These are phyloP conservation scores for Colletotrichum tabaci DNA, from an alignment of 2,329 filamentous ascomycete species.

Conservation along the genomic window DNA sequence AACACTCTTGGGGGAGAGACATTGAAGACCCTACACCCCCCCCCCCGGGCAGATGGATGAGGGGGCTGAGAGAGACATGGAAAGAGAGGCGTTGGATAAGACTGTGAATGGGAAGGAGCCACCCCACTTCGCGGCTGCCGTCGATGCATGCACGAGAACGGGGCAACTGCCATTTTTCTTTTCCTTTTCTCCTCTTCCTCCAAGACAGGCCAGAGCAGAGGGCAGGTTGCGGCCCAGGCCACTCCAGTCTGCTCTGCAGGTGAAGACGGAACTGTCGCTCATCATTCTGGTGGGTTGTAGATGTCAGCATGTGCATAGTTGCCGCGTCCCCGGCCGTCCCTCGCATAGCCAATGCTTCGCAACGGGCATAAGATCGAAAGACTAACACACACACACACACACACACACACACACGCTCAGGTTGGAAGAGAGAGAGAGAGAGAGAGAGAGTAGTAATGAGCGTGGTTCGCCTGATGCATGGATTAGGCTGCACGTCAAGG, in stretches of 20 bases:
- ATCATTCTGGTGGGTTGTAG: neutral
- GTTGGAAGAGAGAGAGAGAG: too few species aligned
- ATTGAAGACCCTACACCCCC: neutral
- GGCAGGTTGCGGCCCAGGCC: neutral
- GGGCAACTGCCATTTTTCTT: slow-evolving; percentile 15
- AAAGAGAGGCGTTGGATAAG: slow-evolving; percentile 15
- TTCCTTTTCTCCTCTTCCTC: neutral
- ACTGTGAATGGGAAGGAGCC: slow-evolving; percentile 2
- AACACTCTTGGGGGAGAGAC: slow-evolving; percentile 3
- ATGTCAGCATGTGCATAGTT: neutral
- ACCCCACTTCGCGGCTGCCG: slow-evolving; percentile 13
- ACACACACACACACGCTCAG: neutral
- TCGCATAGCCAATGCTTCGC: neutral
- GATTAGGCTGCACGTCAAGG: slow-evolving; percentile 34
- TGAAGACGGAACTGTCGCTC: neutral
- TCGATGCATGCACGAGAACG: slow-evolving; percentile 27
- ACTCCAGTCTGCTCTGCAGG: neutral
- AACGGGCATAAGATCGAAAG: neutral
- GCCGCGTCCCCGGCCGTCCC: neutral
- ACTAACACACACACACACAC: neutral
- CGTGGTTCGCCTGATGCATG: slow-evolving; percentile 33
- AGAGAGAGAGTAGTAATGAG: neutral
- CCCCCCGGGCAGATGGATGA: neutral
- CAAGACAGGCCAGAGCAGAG: neutral
- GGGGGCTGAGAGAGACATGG: neutral